These are phyloP conservation scores for Mycosphaerella arachidis DNA, from an alignment of 2,329 filamentous ascomycete genomes.

Conservation along the genomic window DNA sequence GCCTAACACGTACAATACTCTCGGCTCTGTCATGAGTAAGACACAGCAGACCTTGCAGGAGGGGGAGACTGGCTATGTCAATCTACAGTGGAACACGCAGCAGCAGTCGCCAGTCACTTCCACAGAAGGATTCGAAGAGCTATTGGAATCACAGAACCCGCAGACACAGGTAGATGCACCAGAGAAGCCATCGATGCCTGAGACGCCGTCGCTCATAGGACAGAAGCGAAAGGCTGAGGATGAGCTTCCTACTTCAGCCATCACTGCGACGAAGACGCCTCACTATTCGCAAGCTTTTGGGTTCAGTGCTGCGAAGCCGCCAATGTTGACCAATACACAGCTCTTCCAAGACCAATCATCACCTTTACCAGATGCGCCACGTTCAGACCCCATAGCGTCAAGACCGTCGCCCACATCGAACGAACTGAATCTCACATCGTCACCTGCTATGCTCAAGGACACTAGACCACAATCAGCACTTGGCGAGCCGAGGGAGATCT, in stretches of 20 bases:
- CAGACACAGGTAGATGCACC: constrained; percentile 24
- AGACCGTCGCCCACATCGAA: constrained; percentile 43
- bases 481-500: constrained; percentile 39
- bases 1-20: constrained; percentile 1
- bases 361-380: constrained; percentile 34
- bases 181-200: constrained; percentile 30
- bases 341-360: constrained; percentile 44
- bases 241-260: constrained; percentile 40
- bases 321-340: constrained; percentile 42
- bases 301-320: constrained; percentile 23
- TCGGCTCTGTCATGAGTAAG: not conserved
- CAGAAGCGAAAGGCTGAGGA: constrained; percentile 38
- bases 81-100: constrained; percentile 24
- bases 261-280: constrained; percentile 38
- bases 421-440: constrained; percentile 26
- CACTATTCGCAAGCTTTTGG: constrained; percentile 40
- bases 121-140: constrained; percentile 23
- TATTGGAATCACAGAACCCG: constrained; percentile 21
- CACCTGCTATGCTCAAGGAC: constrained; percentile 36
- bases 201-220: constrained; percentile 41
- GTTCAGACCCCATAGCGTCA: constrained; percentile 43
- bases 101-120: constrained; percentile 11
- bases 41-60: constrained; percentile 18
- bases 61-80: constrained; percentile 31
- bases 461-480: constrained; percentile 12